Evolutionary conservation across 2,329 filamentous ascomycete genomes (phyloP).

Genomic region (Penicillium sp.): DNA sequence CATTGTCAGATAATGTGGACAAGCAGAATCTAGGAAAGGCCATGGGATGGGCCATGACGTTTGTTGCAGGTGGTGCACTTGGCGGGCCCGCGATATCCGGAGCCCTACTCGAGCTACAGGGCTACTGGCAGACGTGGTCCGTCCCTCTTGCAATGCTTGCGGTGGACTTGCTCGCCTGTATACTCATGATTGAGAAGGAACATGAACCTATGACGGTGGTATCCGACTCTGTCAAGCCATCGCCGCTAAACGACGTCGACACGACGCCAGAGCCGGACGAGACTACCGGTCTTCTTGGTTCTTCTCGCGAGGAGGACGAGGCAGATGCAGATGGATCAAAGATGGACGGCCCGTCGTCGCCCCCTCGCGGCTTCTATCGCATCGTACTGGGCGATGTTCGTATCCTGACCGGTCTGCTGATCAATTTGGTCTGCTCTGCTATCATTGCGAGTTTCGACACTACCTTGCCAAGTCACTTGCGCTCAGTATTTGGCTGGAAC

Average conservation of each 20-base stretch:
- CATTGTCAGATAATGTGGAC: constrained; percentile 28
- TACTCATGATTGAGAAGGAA: constrained; percentile 26
- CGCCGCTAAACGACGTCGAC: not conserved
- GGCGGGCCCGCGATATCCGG: constrained; percentile 32
- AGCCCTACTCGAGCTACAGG: constrained; percentile 25
- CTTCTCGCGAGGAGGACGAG: too few species aligned
- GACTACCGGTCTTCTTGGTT: too few species aligned
- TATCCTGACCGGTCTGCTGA: constrained; percentile 43
- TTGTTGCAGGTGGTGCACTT: constrained; percentile 28
- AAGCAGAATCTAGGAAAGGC: constrained; percentile 27
- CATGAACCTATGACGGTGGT: too few species aligned
- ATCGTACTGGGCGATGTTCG: constrained; percentile 44
- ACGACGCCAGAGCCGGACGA: too few species aligned
- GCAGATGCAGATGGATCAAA: not conserved
- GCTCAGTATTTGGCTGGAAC: constrained; percentile 54
- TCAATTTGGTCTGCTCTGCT: constrained; percentile 47
- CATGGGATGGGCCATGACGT: constrained; percentile 24
- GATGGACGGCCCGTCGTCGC: constrained; percentile 1
- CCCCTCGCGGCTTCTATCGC: constrained; percentile 35
- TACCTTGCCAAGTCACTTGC: constrained; percentile 55
- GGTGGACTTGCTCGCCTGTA: constrained; percentile 24
- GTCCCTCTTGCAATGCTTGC: constrained; percentile 27
- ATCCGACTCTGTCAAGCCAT: not conserved
- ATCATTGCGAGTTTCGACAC: constrained; percentile 55
- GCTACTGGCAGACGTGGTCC: constrained; percentile 35